A percentile compares a stretch with the other conserved stretches of the same genome.
phyloP scores from a whole-genome alignment of 257 asterid species.

The Plantago ovata region DNA sequence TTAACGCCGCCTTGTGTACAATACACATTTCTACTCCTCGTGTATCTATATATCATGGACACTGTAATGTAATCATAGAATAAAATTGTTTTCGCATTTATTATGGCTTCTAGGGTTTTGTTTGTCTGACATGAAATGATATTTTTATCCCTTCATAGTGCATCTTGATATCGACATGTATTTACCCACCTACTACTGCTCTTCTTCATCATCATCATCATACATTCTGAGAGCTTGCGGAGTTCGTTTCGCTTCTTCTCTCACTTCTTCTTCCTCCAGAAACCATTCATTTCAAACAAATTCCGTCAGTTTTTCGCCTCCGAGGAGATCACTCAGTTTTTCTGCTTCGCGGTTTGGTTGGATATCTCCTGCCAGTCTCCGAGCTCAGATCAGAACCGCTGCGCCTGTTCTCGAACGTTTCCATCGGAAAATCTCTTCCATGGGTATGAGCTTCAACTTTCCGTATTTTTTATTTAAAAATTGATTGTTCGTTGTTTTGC shows the following conservation, averaged over 20 bases:
- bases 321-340: constrained; percentile 35
- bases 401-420: constrained; percentile 49
- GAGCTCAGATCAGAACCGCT: constrained; percentile 54
- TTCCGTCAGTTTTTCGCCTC: constrained; percentile 16
- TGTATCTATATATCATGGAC: not conserved
- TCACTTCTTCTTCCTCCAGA: constrained; percentile 24
- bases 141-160: not conserved
- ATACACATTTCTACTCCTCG: not conserved
- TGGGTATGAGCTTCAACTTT: constrained; percentile 43
- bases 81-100: not conserved
- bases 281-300: constrained; percentile 15
- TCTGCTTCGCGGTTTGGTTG: constrained; percentile 42
- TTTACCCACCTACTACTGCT: constrained; percentile 39
- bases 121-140: constrained; percentile 11
- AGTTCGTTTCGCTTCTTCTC: constrained; percentile 40
- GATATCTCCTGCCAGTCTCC: constrained; percentile 44
- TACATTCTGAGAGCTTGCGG: constrained; percentile 41
- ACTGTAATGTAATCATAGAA: not conserved
- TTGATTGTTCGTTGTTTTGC: not conserved
- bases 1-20: too few species aligned
- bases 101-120: constrained; percentile 12
- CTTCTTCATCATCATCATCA: constrained; percentile 37
- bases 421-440: constrained; percentile 55
- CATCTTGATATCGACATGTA: constrained; percentile 28
- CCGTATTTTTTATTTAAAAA: constrained; percentile 13